Evolutionary conservation across 177 flowering plant species (phyloP).

Genomic region (Vitis hybrid): DNA sequence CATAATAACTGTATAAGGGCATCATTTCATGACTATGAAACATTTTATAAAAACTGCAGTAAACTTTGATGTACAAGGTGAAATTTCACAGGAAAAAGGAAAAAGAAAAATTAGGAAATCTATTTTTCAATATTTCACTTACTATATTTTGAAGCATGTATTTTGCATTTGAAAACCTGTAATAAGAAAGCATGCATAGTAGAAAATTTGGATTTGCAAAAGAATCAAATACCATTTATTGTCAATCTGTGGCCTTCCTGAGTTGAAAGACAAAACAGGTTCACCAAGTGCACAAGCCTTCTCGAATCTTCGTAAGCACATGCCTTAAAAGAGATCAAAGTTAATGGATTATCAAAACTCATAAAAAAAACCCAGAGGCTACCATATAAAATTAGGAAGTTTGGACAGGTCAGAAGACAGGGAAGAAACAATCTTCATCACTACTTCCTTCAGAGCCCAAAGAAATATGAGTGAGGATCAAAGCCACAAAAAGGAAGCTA

Average conservation of each 20-base stretch:
- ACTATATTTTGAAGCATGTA: not conserved
- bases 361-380: not conserved
- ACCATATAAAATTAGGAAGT: not conserved
- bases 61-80: not conserved
- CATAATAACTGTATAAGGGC: too few relatives aligned
- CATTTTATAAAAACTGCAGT: too few relatives aligned
- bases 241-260: conserved; percentile 61
- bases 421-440: not conserved
- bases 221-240: conserved; percentile 63
- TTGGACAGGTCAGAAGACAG: not conserved
- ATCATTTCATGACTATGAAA: too few relatives aligned
- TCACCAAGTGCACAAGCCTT: conserved; percentile 67
- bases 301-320: conserved; percentile 74
- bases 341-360: not conserved
- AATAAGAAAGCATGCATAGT: not conserved
- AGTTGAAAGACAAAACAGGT: conserved; percentile 55
- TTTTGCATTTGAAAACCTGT: not conserved
- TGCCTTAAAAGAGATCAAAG: conserved; percentile 45
- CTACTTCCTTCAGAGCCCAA: too few relatives aligned
- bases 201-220: not conserved
- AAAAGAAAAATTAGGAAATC: not conserved
- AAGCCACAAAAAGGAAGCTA: too few relatives aligned
- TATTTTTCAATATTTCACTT: not conserved
- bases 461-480: too few relatives aligned
- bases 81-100: not conserved